Evolutionary conservation across 2,329 filamentous ascomycete genomes (phyloP).

Genomic region (Ceratocystis variospora): DNA sequence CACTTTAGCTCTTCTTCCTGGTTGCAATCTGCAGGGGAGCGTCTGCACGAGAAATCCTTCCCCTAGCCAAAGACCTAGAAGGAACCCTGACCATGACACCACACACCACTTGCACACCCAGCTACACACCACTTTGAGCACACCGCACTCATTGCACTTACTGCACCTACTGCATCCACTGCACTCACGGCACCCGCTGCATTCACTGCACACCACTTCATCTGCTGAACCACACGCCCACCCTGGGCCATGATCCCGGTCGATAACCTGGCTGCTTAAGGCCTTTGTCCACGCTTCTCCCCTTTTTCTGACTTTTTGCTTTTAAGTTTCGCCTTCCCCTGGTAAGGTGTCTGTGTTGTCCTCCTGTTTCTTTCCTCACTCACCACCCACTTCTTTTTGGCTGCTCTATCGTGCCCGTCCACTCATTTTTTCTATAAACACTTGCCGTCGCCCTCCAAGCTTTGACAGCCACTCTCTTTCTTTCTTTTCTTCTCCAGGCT

Average conservation of each 20-base stretch:
- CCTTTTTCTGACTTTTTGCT: conserved; percentile 11
- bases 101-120: background rate
- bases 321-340: conserved; percentile 18
- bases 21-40: background rate
- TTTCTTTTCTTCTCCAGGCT: background rate
- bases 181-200: background rate
- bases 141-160: too few relatives aligned
- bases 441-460: background rate
- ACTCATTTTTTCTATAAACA: conserved; percentile 16
- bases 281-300: background rate
- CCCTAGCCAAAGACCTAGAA: background rate
- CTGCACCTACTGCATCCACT: too few relatives aligned
- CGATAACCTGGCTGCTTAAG: background rate
- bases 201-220: background rate
- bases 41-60: background rate
- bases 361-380: conserved; percentile 9
- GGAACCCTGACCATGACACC: background rate
- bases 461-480: background rate
- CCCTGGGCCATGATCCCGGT: conserved; percentile 1
- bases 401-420: conserved; percentile 14
- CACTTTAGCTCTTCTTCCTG: background rate
- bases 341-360: conserved; percentile 10
- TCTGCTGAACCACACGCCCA: background rate
- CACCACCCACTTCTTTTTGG: conserved; percentile 5
- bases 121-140: too few relatives aligned